Conservation (phyloP, 2,329 filamentous ascomycete species). For the Metarhizium guizhouense region DNA sequence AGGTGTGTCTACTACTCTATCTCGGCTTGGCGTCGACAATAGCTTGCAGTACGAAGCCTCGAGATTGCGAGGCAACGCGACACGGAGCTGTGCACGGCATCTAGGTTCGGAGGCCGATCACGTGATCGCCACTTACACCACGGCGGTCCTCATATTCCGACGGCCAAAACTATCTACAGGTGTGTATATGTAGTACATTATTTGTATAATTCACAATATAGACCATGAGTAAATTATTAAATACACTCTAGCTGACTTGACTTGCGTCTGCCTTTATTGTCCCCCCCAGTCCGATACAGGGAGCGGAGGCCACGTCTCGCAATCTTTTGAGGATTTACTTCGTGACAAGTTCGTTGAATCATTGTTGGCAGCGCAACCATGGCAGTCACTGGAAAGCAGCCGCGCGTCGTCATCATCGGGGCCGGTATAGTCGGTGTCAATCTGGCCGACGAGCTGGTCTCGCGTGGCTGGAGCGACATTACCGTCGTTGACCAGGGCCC, state of each 20-base stretch:
- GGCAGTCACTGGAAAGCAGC: slow-evolving; percentile 22
- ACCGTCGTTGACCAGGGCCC: slow-evolving; percentile 58
- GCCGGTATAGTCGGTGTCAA: slow-evolving; percentile 58
- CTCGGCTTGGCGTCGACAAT: too few relatives aligned
- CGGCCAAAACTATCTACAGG: not conserved
- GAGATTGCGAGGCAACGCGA: too few relatives aligned
- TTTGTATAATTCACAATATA: too few relatives aligned
- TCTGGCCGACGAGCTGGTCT: slow-evolving; percentile 53
- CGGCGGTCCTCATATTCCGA: not conserved
- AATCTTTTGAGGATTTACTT: too few relatives aligned
- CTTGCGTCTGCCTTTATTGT: too few relatives aligned
- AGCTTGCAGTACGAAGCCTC: too few relatives aligned
- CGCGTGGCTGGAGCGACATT: slow-evolving; percentile 53
- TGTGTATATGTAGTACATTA: not conserved
- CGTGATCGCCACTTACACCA: not conserved
- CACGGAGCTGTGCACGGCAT: not conserved
- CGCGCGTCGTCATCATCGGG: slow-evolving; percentile 49
- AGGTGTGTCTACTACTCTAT: too few relatives aligned
- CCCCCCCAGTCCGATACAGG: too few relatives aligned
- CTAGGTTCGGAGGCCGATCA: not conserved
- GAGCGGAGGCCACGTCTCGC: too few relatives aligned
- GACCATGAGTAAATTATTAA: too few relatives aligned
- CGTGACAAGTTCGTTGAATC: not conserved
- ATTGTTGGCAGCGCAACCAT: not conserved
- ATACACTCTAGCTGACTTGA: too few relatives aligned